Evolutionary conservation across 352 stramenopile genomes (phyloP).

Genomic region (Globisporangium carolinianum): DNA sequence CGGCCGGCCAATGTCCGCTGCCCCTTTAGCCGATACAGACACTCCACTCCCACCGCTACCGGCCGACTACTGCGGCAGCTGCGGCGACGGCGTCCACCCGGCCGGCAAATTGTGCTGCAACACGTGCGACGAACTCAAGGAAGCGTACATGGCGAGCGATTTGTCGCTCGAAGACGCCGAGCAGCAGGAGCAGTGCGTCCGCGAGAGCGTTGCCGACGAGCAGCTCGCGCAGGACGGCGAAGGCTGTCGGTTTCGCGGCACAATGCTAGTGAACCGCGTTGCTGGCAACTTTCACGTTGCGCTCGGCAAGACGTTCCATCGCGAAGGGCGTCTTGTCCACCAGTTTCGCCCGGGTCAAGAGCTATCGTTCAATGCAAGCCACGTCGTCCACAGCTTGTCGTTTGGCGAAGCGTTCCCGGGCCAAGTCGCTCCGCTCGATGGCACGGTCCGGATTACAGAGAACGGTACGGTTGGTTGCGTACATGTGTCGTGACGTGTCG

Average conservation of each 20-base stretch:
- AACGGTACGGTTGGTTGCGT: slow-evolving; percentile 21
- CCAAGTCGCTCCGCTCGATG: slow-evolving; percentile 38
- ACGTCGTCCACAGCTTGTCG: slow-evolving; percentile 71
- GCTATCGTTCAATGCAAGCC: slow-evolving; percentile 71
- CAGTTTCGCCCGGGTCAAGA: slow-evolving; percentile 79
- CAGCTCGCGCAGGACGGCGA: slow-evolving; percentile 70
- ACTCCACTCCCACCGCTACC: slow-evolving; percentile 43
- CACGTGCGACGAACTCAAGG: slow-evolving; percentile 78
- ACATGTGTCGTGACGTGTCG: too few species aligned
- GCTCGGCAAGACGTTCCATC: slow-evolving; percentile 75
- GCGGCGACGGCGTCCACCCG: slow-evolving; percentile 86
- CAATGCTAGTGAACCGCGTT: slow-evolving; percentile 83
- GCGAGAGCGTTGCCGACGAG: slow-evolving; percentile 57
- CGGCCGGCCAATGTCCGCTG: slow-evolving; percentile 39
- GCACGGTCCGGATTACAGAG: slow-evolving; percentile 37
- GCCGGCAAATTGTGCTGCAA: slow-evolving; percentile 72
- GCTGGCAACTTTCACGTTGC: slow-evolving; percentile 84
- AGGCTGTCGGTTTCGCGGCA: slow-evolving; percentile 69
- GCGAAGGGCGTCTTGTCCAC: slow-evolving; percentile 69
- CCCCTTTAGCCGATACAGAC: slow-evolving; percentile 15
- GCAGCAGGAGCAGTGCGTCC: slow-evolving; percentile 70
- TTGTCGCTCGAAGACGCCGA: slow-evolving; percentile 71
- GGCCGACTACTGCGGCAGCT: slow-evolving; percentile 92
- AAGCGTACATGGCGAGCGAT: slow-evolving; percentile 72
- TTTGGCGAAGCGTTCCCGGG: slow-evolving; percentile 57